These are phyloP conservation scores for button mushroom (Agaricus bisporus) DNA, from an alignment of 768 basidiomycete genomes.

Conservation along the genomic window DNA sequence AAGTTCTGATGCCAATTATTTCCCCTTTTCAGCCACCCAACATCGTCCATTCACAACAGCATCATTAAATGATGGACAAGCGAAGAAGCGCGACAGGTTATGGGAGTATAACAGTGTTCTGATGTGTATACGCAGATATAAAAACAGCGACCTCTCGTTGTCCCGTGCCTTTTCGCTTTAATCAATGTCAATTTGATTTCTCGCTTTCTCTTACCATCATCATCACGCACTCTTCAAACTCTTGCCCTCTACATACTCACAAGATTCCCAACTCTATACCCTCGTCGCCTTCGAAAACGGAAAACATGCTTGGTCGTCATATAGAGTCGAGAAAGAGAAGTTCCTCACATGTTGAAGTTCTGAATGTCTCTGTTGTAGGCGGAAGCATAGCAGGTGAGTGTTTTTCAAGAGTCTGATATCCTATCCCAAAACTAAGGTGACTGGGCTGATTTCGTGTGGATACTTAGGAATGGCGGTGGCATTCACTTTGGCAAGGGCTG, in stretches of 20 bases:
- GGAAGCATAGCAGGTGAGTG: conserved; percentile 37
- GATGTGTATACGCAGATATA: background rate
- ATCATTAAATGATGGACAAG: too few species aligned
- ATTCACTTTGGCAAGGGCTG: conserved; percentile 45
- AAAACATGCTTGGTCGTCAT: conserved; percentile 22
- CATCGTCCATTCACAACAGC: too few species aligned
- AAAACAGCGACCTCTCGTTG: background rate
- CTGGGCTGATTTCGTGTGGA: background rate
- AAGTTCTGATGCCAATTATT: too few species aligned
- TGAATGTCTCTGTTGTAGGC: conserved; percentile 36
- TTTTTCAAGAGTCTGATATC: too few species aligned
- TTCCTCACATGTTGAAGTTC: conserved; percentile 6
- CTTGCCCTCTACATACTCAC: background rate
- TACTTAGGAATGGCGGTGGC: conserved; percentile 45
- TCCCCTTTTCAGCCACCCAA: too few species aligned
- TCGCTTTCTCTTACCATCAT: background rate
- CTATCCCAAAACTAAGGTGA: too few species aligned
- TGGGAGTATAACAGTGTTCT: too few species aligned
- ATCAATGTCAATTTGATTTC: background rate
- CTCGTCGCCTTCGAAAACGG: background rate
- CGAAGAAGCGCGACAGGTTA: too few species aligned
- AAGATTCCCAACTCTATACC: background rate
- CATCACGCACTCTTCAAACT: background rate
- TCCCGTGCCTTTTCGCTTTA: background rate
- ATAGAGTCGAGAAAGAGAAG: background rate